A percentile compares a stretch with the other conserved stretches of the same genome.
phyloP scores from a whole-genome alignment of 2,329 filamentous ascomycete genomes.

The Scedosporium apiospermum region DNA sequence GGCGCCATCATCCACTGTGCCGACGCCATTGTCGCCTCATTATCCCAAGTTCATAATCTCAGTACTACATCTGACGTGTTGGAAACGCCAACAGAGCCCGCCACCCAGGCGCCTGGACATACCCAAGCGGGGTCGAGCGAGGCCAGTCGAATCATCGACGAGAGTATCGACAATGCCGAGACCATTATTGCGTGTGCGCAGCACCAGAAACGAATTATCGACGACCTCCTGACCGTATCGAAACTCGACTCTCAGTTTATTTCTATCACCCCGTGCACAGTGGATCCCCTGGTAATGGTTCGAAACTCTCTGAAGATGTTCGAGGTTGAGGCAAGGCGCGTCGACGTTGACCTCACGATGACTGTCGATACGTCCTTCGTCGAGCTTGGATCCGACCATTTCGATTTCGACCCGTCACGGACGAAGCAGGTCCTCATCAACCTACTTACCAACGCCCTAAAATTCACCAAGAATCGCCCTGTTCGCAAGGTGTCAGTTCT shows the following conservation, averaged over 20 bases:
- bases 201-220: conserved; percentile 72
- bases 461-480: conserved; percentile 61
- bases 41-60: conserved; percentile 25
- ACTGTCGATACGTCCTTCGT: conserved; percentile 53
- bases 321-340: conserved; percentile 61
- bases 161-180: conserved; percentile 63
- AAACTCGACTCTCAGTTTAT: conserved; percentile 70
- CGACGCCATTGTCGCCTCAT: conserved; percentile 53
- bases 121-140: conserved; percentile 18
- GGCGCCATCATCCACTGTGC: conserved; percentile 66
- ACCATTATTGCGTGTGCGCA: conserved; percentile 70
- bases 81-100: not conserved
- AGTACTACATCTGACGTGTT: not conserved
- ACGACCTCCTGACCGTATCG: conserved; percentile 63
- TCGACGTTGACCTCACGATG: conserved; percentile 58
- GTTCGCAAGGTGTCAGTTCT: conserved; percentile 44
- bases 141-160: conserved; percentile 37
- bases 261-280: conserved; percentile 60
- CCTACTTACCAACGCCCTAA: conserved; percentile 70
- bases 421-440: conserved; percentile 75
- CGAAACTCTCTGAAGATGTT: conserved; percentile 67
- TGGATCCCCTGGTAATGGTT: conserved; percentile 58
- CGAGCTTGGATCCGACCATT: conserved; percentile 50
- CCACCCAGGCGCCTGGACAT: conserved; percentile 8
- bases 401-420: conserved; percentile 61